These are phyloP conservation scores for Isabelozyma gotoi DNA, from an alignment of 805 yeast genomes.

Conservation along the genomic window DNA sequence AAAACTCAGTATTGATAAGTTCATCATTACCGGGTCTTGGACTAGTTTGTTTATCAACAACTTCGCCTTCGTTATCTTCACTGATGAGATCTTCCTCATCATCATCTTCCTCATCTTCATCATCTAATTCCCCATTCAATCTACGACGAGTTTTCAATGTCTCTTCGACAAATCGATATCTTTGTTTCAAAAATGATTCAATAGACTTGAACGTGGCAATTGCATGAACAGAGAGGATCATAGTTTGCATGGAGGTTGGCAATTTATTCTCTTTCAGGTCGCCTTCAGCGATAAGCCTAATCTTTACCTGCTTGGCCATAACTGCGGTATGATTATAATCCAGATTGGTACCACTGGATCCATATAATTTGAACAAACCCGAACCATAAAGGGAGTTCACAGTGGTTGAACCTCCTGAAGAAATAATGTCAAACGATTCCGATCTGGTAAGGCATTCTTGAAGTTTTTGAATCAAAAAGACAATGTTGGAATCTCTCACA, in stretches of 20 bases:
- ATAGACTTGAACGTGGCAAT: constrained; percentile 59
- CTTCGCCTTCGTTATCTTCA: constrained; percentile 8
- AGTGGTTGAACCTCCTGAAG: constrained; percentile 37
- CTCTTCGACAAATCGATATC: constrained; percentile 33
- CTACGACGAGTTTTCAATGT: constrained; percentile 1
- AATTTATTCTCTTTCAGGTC: constrained; percentile 9
- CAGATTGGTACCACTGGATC: constrained; percentile 4
- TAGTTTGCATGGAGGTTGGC: constrained; percentile 22
- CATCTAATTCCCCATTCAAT: constrained; percentile 9
- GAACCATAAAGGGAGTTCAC: not conserved
- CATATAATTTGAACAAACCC: constrained; percentile 4
- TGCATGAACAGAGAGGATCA: constrained; percentile 55
- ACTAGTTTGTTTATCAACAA: constrained; percentile 4
- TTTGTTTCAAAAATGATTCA: constrained; percentile 44
- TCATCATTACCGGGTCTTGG: constrained; percentile 5
- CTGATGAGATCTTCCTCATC: constrained; percentile 12
- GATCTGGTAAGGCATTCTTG: constrained; percentile 74
- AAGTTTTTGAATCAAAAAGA: constrained; percentile 52
- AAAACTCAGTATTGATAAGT: constrained; percentile 52
- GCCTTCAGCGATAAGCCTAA: constrained; percentile 43
- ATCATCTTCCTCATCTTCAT: constrained; percentile 13
- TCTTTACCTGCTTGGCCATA: constrained; percentile 69
- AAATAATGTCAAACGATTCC: constrained; percentile 67
- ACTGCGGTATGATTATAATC: constrained; percentile 48
- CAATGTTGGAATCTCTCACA: constrained; percentile 32